Base-by-base conservation (phyloP, 1,284 basidiomycete genomes). In the Athelia sp. region DNA sequence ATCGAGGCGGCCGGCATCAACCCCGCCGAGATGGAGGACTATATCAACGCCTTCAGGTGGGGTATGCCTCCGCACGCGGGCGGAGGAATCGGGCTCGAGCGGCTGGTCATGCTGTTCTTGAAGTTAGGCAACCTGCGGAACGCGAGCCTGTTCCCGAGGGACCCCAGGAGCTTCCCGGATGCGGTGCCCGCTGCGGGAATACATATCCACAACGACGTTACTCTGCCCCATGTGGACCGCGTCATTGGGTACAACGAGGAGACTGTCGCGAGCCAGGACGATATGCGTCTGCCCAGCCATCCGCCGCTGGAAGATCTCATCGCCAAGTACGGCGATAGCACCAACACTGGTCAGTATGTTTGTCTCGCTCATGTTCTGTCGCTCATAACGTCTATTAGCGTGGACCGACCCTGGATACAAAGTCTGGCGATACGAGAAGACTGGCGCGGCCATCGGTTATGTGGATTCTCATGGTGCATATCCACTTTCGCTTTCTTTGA, bases 71-170 rank as follows among this genome's bases (percentile, higher is more conserved):
- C 36, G 15, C 36, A 40, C 36, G 36, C 36, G 36, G 36, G 36
- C n/a, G 36, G 36, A 6, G 36, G 36, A 4, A 40, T 40, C 36
- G 36, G 83, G 31, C 36, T 40, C 31, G 84, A 85, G 68, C 74
- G 83, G 48, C 74, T 85, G 8, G 74, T 85, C 46, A 79, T 83
- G 78, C 67, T 84, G 46, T 82, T 80, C 69, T 65, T 82, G 51
- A 76, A 79, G 58, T 67, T 83, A 50, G 75, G 75, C 52, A 83
- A 87, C 67, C 79, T 87, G 47, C 73, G 84, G 49, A 73, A 81
- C 58, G 81, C 82, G 2, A 76, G 71, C 47, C 66, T 86, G 59
- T 84, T 86, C 78, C 84, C 84, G 23, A 73, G 79, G 34, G 80
- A 82, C 65, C 80, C 79, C 17, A 74, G 73, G 59, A 66, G 76